phyloP scores from a whole-genome alignment of 2,329 filamentous ascomycete species.

The Botryotinia narcissicola region DNA sequence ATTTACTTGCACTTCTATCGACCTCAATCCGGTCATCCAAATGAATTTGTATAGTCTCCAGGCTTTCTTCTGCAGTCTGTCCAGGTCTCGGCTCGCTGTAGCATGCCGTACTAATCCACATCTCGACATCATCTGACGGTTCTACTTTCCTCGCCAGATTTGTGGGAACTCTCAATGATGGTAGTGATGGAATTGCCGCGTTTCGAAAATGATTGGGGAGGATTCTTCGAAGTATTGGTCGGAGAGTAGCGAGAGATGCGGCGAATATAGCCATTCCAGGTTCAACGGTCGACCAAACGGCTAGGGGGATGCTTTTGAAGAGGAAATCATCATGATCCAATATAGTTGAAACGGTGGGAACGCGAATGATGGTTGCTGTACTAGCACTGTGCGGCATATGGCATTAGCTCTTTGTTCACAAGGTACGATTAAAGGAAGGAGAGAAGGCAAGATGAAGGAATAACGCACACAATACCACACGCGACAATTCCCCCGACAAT shows the following conservation, averaged over 20 bases:
- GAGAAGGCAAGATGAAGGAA: neutral
- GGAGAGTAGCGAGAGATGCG: slow-evolving; percentile 5
- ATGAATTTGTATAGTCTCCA: neutral
- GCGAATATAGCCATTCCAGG: slow-evolving; percentile 1
- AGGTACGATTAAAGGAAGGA: neutral
- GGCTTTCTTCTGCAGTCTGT: neutral
- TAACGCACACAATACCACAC: neutral
- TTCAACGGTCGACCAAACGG: neutral
- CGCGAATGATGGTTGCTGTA: neutral
- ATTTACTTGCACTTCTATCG: neutral
- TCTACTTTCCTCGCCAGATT: neutral
- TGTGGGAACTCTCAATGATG: neutral
- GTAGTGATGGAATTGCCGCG: neutral
- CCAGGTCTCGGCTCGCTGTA: neutral
- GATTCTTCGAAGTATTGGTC: neutral
- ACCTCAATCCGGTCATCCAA: neutral
- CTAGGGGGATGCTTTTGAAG: neutral
- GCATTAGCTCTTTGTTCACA: neutral
- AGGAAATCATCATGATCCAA: neutral
- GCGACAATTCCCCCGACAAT: neutral
- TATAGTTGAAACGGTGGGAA: neutral
- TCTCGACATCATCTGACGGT: neutral
- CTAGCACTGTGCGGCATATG: neutral
- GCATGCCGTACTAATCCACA: neutral
- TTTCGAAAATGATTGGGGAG: neutral